Conservation (phyloP, 192 early-diverging fungal genomes). For the Funneliformis mosseae region DNA sequence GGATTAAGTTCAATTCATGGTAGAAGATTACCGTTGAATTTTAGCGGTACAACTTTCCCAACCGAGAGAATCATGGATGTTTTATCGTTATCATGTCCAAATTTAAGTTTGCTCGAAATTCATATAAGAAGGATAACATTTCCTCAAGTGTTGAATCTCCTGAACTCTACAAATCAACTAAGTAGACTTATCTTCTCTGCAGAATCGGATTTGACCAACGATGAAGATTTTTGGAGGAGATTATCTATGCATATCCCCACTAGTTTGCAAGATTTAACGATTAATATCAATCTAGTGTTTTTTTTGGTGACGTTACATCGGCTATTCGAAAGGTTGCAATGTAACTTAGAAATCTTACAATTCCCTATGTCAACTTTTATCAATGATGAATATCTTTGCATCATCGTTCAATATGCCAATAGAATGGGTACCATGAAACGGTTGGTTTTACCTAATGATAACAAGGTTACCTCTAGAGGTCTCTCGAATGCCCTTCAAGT, state of each 20-base stretch:
- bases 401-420: not conserved
- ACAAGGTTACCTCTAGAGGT: not conserved
- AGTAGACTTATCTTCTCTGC: not conserved
- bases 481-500: not conserved
- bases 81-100: not conserved
- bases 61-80: not conserved
- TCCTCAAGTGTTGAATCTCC: not conserved
- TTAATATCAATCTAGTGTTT: not conserved
- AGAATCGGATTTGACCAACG: not conserved
- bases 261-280: not conserved
- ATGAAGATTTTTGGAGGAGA: not conserved
- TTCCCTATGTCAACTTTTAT: not conserved
- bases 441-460: not conserved
- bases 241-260: not conserved
- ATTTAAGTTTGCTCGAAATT: not conserved
- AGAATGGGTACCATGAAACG: not conserved
- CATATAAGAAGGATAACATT: not conserved
- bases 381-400: not conserved
- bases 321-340: too few species aligned
- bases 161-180: not conserved
- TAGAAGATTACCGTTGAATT: not conserved
- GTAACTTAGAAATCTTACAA: too few species aligned
- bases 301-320: not conserved
- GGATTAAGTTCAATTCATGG: not conserved
- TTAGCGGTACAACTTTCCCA: not conserved